Evolutionary conservation across 2,329 filamentous ascomycete species (phyloP).

Genomic region (Thelonectria rubi): DNA sequence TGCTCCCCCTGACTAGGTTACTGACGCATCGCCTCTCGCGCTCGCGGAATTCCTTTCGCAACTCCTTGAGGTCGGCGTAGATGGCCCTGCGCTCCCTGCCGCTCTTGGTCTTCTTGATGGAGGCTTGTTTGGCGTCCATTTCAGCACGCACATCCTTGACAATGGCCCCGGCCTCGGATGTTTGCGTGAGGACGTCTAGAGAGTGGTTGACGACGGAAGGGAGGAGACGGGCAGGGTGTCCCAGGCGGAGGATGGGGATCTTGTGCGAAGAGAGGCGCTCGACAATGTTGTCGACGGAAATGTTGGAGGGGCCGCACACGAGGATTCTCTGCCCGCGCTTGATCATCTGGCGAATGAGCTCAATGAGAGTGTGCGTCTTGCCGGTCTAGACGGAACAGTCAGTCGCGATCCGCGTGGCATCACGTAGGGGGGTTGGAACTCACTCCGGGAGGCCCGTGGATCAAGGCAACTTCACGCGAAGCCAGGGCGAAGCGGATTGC

Average conservation of each 20-base stretch:
- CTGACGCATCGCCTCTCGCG: slow-evolving; percentile 84
- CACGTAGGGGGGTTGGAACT: slow-evolving; percentile 36
- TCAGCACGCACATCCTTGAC: slow-evolving; percentile 90
- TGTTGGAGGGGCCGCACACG: slow-evolving; percentile 96
- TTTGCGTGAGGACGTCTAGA: slow-evolving; percentile 88
- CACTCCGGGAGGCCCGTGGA: slow-evolving; percentile 91
- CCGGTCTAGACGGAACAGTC: slow-evolving; percentile 71
- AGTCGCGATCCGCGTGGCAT: not conserved
- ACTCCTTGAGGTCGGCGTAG: slow-evolving; percentile 83
- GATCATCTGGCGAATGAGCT: slow-evolving; percentile 91
- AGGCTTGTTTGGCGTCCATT: slow-evolving; percentile 91
- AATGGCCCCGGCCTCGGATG: slow-evolving; percentile 87
- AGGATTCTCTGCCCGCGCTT: slow-evolving; percentile 77
- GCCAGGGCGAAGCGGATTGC: slow-evolving; percentile 84
- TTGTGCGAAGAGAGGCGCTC: slow-evolving; percentile 88
- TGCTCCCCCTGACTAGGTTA: slow-evolving; percentile 77
- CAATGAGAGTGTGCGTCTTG: slow-evolving; percentile 96
- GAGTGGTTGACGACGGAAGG: slow-evolving; percentile 90
- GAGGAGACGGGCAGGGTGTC: slow-evolving; percentile 89
- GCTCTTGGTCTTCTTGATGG: slow-evolving; percentile 85
- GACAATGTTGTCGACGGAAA: slow-evolving; percentile 97
- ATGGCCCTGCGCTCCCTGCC: slow-evolving; percentile 82
- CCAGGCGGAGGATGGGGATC: slow-evolving; percentile 86
- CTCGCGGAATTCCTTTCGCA: slow-evolving; percentile 88
- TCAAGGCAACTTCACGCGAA: slow-evolving; percentile 82